Evolutionary conservation across 2,329 filamentous ascomycete species (phyloP).

Genomic region (Fusarium paranaense): DNA sequence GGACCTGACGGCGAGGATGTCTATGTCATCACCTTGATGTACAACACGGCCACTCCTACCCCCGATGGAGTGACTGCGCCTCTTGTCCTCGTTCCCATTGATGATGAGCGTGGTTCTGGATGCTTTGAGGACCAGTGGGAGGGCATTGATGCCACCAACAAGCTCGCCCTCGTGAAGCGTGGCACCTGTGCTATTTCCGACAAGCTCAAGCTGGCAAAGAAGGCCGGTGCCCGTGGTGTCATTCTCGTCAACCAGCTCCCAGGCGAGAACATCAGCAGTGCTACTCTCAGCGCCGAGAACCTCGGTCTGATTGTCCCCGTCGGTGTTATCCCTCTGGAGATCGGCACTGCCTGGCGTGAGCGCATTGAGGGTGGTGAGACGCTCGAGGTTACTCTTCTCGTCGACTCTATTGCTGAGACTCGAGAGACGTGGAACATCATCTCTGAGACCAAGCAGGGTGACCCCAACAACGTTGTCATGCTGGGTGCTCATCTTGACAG

Average conservation of each 20-base stretch:
- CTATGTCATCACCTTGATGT: conserved; percentile 56
- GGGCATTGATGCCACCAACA: conserved; percentile 56
- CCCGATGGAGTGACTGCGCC: conserved; percentile 51
- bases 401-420: conserved; percentile 53
- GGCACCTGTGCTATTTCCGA: conserved; percentile 56
- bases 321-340: conserved; percentile 51
- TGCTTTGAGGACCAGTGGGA: conserved; percentile 59
- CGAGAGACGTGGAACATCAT: conserved; percentile 56
- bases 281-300: conserved; percentile 63
- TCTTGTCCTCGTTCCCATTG: conserved; percentile 52
- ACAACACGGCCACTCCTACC: conserved; percentile 58
- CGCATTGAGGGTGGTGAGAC: conserved; percentile 49
- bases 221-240: conserved; percentile 56
- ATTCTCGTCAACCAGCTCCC: conserved; percentile 72
- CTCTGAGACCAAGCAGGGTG: conserved; percentile 56
- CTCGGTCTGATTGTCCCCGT: conserved; percentile 51
- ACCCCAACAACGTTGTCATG: conserved; percentile 56
- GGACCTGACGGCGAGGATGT: conserved; percentile 60
- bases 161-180: conserved; percentile 59
- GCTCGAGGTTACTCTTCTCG: conserved; percentile 49
- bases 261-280: conserved; percentile 57
- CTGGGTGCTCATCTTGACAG: conserved; percentile 57
- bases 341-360: conserved; percentile 51
- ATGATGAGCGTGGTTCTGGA: conserved; percentile 52
- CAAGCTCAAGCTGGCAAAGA: conserved; percentile 58